phyloP scores from a whole-genome alignment of 768 basidiomycete species.

The Tylopilus sp. region DNA sequence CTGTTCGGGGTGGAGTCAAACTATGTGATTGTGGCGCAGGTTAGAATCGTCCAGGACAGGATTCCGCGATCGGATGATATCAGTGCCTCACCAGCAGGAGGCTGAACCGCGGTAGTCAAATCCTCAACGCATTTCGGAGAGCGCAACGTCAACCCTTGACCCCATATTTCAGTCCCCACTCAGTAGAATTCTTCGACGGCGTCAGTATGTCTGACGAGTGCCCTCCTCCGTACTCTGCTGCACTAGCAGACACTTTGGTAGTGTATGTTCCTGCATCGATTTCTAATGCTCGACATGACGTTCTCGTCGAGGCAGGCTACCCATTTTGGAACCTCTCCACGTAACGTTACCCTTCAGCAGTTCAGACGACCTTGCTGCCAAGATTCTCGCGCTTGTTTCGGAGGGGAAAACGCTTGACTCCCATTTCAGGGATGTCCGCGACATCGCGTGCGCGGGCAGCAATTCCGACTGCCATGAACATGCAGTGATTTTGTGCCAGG shows the following conservation, averaged over 20 bases:
- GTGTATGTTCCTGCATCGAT: not conserved
- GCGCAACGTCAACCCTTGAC: slow-evolving; percentile 2
- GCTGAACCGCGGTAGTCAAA: not conserved
- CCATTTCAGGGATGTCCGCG: slow-evolving; percentile 13
- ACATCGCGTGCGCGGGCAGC: slow-evolving; percentile 1
- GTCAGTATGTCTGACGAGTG: slow-evolving; percentile 7
- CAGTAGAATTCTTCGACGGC: not conserved
- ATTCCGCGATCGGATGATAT: not conserved
- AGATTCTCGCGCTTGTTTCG: slow-evolving; percentile 11
- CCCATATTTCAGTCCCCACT: not conserved
- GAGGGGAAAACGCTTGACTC: slow-evolving; percentile 11
- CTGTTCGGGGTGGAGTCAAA: no score
- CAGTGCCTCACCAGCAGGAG: slow-evolving; percentile 5
- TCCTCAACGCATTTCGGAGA: not conserved
- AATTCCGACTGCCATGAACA: slow-evolving; percentile 8
- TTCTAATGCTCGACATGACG: not conserved
- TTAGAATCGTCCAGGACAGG: no score
- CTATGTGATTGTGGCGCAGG: not conserved
- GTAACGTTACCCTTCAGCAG: slow-evolving; percentile 7
- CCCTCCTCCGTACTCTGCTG: slow-evolving; percentile 20
- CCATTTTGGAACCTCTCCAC: not conserved
- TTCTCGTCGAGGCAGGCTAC: not conserved
- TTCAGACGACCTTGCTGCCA: slow-evolving; percentile 3
- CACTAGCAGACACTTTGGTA: not conserved
- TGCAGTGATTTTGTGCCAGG: slow-evolving; percentile 9